Conservation (phyloP, 2,329 filamentous ascomycete genomes). For the Ophiostoma piceae region DNA sequence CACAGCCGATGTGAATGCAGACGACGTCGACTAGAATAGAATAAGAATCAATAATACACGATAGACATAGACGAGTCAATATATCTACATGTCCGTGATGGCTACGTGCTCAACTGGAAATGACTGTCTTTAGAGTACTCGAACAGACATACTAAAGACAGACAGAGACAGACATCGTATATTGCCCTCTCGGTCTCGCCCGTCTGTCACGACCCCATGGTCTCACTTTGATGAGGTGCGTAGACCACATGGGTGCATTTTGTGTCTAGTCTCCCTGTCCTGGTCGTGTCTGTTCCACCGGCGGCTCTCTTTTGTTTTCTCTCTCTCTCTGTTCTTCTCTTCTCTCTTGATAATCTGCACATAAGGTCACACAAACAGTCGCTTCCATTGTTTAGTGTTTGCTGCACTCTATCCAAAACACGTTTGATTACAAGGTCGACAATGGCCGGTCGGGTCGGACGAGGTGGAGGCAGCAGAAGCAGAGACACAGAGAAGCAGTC, state of each 20-base stretch:
- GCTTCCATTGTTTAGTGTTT: conserved; percentile 1
- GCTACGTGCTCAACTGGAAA: background rate
- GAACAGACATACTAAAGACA: too few relatives aligned
- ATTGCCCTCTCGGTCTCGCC: background rate
- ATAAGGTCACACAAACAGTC: background rate
- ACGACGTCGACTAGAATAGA: conserved; percentile 42
- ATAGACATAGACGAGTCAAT: background rate
- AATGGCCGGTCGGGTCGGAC: background rate
- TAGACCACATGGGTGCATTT: background rate
- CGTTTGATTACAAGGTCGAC: background rate
- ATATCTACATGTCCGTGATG: background rate
- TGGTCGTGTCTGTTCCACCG: background rate
- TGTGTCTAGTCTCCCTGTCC: background rate
- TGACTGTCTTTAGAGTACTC: background rate
- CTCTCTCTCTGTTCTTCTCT: background rate
- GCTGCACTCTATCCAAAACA: conserved; percentile 8
- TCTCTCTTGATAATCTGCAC: too few relatives aligned
- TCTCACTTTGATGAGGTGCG: background rate
- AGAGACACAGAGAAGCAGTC: background rate
- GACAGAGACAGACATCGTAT: background rate
- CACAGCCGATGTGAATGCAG: conserved; percentile 33
- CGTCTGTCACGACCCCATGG: conserved; percentile 3
- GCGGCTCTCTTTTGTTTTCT: background rate
- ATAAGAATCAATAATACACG: background rate
- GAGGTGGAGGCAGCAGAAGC: background rate